These are phyloP conservation scores for Apiotrichum gamsii DNA, from an alignment of 1,284 basidiomycete genomes.

Conservation along the genomic window DNA sequence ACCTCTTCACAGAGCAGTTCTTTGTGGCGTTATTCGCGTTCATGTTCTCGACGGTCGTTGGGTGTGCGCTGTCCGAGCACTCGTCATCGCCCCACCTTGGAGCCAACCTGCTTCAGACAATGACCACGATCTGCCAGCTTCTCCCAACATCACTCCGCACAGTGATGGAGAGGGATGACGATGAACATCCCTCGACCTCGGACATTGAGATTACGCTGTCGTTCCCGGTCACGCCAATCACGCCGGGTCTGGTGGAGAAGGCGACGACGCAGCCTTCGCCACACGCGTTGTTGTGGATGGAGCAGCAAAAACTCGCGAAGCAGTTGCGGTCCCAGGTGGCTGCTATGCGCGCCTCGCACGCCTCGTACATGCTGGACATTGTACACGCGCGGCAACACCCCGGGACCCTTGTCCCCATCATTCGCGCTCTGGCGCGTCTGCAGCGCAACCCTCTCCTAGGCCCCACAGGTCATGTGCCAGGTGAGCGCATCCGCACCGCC, in stretches of 20 bases:
- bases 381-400: slow-evolving; percentile 17
- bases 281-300: neutral
- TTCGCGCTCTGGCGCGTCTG: slow-evolving; percentile 26
- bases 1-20: slow-evolving; percentile 37
- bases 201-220: too few species aligned
- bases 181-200: neutral
- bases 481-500: slow-evolving; percentile 37
- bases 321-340: slow-evolving; percentile 20
- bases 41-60: slow-evolving; percentile 29
- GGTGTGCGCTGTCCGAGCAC: slow-evolving; percentile 27
- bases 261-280: slow-evolving; percentile 1
- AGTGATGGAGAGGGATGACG: slow-evolving; percentile 16
- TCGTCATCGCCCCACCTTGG: slow-evolving; percentile 27
- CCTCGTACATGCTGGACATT: slow-evolving; percentile 25
- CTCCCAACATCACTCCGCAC: slow-evolving; percentile 30
- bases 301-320: slow-evolving; percentile 23
- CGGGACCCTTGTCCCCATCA: slow-evolving; percentile 14
- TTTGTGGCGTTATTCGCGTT: slow-evolving; percentile 40
- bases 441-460: slow-evolving; percentile 39
- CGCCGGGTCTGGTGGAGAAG: too few species aligned
- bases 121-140: slow-evolving; percentile 23
- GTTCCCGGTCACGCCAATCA: too few species aligned
- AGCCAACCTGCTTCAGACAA: slow-evolving; percentile 16
- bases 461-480: slow-evolving; percentile 36
- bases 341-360: slow-evolving; percentile 13